Base-by-base conservation (phyloP, 139 green algal genomes). In the Micromonas commoda region DNA sequence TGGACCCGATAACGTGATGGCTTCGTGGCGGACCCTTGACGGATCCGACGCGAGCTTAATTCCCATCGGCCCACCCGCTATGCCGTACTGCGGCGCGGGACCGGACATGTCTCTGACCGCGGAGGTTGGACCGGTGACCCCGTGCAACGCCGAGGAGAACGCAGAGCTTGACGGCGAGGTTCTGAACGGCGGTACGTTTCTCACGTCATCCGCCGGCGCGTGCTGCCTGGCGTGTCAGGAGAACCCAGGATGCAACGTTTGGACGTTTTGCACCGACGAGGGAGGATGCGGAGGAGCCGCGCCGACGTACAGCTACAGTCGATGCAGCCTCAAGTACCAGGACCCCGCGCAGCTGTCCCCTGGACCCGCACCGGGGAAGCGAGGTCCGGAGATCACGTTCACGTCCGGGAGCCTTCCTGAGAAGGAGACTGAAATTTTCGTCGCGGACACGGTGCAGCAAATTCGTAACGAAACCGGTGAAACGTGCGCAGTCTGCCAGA, bases 191-290 rank as follows among this genome's bases (percentile, higher is more conserved):
- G 68, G 68, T 16, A 21, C 53, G 19, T 75, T 75, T 6, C 23
- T 75, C 16, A 39, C 33, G 37, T 39, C 68, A 19, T 75, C 68
- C 2, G 19, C 23, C 19, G 68, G 53, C 23, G 68, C 68, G 26
- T 75, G 68, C 68, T 75, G 68, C 68, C 19, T 63, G 3, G 68
- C 68, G 68, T 75, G 68, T 37, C 35, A 63, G 29, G 68, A 75
- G 29, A 75, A 75, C 53, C 68, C 68, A 0, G 32, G 53, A 21
- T 75, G 68, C 6, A 75, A 75, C 37, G 37, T 75, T 2, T 75
- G 68, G 68, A 63, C 19, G 3, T 75, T 63, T 33, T 75, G 68
- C 68, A 75, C 68, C 23, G 68, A 61, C 20, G 63, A 32, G 20
- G 68, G 32, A 4, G 68, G 68, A 2, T 75, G 68, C 38, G 68